Evolutionary conservation across 1,284 basidiomycete species (phyloP), one percentile per base, ranked within the genome.

Genomic region (Boletellus deceptivus): DNA sequence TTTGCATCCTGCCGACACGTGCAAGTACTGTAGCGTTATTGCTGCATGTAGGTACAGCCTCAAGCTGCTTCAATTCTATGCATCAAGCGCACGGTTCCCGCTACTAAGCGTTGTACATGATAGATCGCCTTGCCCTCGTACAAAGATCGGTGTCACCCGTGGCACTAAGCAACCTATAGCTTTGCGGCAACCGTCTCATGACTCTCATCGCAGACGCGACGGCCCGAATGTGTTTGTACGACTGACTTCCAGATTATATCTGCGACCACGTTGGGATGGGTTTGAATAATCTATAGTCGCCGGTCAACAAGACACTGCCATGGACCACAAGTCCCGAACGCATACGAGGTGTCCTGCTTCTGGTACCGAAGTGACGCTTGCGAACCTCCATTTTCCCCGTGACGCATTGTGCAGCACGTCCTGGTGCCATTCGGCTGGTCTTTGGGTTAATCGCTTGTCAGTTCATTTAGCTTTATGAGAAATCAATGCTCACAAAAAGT

Each of bases 271-370:
- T 50, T 31, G 1, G 49, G 49, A 7, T 49, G 47, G 3, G 44
- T 42, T 17, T 49, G 48, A 2, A 47, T 4, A 0, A 47, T 33
- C 42, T 46, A 22, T 33, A 5, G 42, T 4, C 8, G 29, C 20
- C 8, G 18, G 22, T 20, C 13, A 33, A 43, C 33, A 5, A 34
- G 13, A 10, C 29, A 18, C 6, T 33, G 13, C 4, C 13, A 17
- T 17, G 7, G 11, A 16, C 6, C 33, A 13, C 13, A 17, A 22
- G 24, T 22, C 0, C 18, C 13, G 22, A 24, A 43, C 18, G 4
- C 42, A 10, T 18, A 57, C 52, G 13, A 49, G 35, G 6, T 55
- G 46, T 29, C 54, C 43, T 43, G 33, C 49, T 20, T 25, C 47
- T 3, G 44, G 47, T 18, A 40, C 27, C 4, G 7, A 31, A 8